Base-by-base conservation (phyloP, 108 stramenopile genomes). In the Cyclotella baltica region DNA sequence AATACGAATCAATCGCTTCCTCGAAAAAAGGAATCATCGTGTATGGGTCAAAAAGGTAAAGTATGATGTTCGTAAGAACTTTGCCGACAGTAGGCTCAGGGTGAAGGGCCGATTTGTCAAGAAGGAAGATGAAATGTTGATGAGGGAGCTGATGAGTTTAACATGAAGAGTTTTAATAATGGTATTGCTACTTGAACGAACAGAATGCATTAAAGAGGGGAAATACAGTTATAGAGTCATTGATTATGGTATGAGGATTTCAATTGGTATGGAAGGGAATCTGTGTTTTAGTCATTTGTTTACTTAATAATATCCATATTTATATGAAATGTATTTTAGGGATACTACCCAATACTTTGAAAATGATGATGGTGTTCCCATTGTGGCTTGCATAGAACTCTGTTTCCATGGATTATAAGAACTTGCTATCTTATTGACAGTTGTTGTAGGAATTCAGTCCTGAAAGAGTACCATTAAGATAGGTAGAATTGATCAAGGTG, bases 31-130 rank as follows among this genome's bases (percentile, higher is more conserved):
- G 36, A 88, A 96, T 58, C 87, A 95, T 50, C 91, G 98, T 43
- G 95, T 98, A 20, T 99, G 99, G 99, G 93, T 93, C 67, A 96
- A 97, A 75, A 98, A 92, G 72, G 97, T 99, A 23, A 98, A 98
- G 81, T 99, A 99, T 81, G 98, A 98, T 75, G 97, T 98, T 8
- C 85, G 99, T n/a, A 98, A 99, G 80, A 98, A 97, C 70, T 98
- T 99, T 80, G 99, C 99, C 11, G 98, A 98, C 78, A 94, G 94
- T 70, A 87, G 99, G 50, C 66, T 98, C 67, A 88, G 99, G 13
- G 97, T 98, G 34, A 98, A 98, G 86, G 99, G 98, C 3, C 88
- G 98, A 9, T 99, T 99, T 82, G 98, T 99, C 59, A 97, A 96
- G 83, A 99, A 99, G 77, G 98, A 99, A 74, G 98, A 99, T 72